These are phyloP conservation scores for Myriosclerotinia duriaeana DNA, from an alignment of 2,329 filamentous ascomycete species.

Conservation along the genomic window DNA sequence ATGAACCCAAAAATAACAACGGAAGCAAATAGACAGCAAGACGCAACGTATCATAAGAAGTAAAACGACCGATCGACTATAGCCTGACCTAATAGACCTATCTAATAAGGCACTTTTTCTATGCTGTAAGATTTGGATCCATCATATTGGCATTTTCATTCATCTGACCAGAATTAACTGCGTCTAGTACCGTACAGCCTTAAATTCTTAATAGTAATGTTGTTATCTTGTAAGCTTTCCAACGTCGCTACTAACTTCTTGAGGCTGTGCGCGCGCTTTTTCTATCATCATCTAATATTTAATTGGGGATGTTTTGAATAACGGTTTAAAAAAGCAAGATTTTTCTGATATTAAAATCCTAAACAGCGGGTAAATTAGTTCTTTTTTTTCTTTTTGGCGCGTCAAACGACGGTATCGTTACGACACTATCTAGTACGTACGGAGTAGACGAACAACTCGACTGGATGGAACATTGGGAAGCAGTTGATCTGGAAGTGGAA, in stretches of 20 bases:
- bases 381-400: background rate
- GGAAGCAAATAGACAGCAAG: background rate
- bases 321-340: conserved; percentile 2
- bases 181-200: conserved; percentile 4
- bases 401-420: conserved; percentile 19
- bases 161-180: conserved; percentile 20
- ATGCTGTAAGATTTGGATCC: conserved; percentile 17
- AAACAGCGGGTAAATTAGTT: conserved; percentile 9
- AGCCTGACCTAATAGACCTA: conserved; percentile 2
- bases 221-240: conserved; percentile 1
- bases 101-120: background rate
- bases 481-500: background rate
- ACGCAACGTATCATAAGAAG: background rate
- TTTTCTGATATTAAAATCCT: background rate
- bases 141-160: conserved; percentile 4
- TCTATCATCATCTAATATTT: background rate
- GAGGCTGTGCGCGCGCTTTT: conserved; percentile 9
- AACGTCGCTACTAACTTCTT: background rate
- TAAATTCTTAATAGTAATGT: background rate
- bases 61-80: background rate
- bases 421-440: no score
- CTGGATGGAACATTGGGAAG: background rate
- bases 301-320: conserved; percentile 2
- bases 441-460: no score
- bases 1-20: background rate